Conservation (phyloP, 495 filamentous ascomycete genomes). For the Penicillium cosmopolitanum region DNA sequence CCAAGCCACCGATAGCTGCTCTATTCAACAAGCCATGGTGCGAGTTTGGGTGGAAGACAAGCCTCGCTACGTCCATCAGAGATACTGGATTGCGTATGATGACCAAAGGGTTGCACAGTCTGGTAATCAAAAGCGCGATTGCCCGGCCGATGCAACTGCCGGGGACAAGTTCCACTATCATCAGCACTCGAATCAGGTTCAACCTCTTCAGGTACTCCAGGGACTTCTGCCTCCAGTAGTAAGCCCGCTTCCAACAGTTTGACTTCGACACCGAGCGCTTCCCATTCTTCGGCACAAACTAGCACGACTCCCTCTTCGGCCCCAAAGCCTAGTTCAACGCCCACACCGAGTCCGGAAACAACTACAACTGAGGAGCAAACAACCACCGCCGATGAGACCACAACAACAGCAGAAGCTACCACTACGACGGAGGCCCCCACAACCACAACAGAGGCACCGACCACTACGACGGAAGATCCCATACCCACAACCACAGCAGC, state of each 20-base stretch:
- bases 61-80: slow-evolving; percentile 3
- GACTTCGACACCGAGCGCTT: neutral
- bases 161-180: neutral
- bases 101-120: slow-evolving; percentile 1
- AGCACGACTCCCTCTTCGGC: neutral
- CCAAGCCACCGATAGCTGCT: neutral
- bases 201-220: neutral
- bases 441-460: neutral
- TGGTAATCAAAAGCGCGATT: slow-evolving; percentile 3
- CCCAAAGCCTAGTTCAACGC: neutral
- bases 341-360: neutral
- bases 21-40: slow-evolving; percentile 5
- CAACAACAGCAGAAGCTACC: neutral
- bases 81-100: slow-evolving; percentile 4
- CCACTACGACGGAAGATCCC: neutral
- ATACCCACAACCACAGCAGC: neutral
- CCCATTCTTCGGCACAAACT: neutral
- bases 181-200: neutral
- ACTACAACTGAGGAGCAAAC: neutral
- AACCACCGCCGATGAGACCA: neutral
- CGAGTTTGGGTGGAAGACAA: slow-evolving; percentile 4
- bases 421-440: neutral
- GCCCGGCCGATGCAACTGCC: slow-evolving; percentile 2
- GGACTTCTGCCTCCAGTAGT: neutral
- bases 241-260: neutral